These are phyloP conservation scores for Biancaea sappan DNA, from an alignment of 306 rosid species.

Conservation along the genomic window DNA sequence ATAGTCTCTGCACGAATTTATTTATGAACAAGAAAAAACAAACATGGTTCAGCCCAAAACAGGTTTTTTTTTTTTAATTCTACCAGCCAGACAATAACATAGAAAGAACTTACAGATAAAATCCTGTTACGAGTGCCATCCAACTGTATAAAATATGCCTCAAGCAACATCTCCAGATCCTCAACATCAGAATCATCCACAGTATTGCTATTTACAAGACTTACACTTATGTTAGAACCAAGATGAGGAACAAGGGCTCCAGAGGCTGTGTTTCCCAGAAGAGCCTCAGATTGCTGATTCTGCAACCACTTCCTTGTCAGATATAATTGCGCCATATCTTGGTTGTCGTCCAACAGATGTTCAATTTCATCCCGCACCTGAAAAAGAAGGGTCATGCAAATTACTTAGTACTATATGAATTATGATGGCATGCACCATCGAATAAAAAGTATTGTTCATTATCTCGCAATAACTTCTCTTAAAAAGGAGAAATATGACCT, in stretches of 20 bases:
- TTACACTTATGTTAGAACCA: slow-evolving; percentile 70
- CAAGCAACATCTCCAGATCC: slow-evolving; percentile 98
- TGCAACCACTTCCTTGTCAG: slow-evolving; percentile 89
- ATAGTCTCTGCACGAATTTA: not conserved
- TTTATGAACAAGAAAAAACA: slow-evolving; percentile 11
- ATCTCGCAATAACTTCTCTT: not conserved
- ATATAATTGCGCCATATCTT: slow-evolving; percentile 94
- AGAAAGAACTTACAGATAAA: slow-evolving; percentile 77
- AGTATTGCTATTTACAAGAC: slow-evolving; percentile 63
- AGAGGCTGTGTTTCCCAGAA: slow-evolving; percentile 53
- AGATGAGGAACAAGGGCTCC: slow-evolving; percentile 54
- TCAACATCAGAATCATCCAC: slow-evolving; percentile 77
- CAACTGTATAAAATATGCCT: slow-evolving; percentile 96
- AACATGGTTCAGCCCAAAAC: not conserved
- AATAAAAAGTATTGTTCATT: slow-evolving; percentile 6
- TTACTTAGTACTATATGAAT: slow-evolving; percentile 14
- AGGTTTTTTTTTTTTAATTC: slow-evolving; percentile 4
- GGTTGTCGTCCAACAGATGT: slow-evolving; percentile 92
- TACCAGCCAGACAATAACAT: slow-evolving; percentile 19
- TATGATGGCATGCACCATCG: slow-evolving; percentile 17
- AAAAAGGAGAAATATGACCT: not conserved
- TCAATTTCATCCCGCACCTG: slow-evolving; percentile 97
- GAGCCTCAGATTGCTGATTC: slow-evolving; percentile 73
- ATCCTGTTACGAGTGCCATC: slow-evolving; percentile 98
- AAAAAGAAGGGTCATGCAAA: slow-evolving; percentile 32